Evolutionary conservation across 352 stramenopile genomes (phyloP).

Genomic region (Globisporangium acanthophoron): DNA sequence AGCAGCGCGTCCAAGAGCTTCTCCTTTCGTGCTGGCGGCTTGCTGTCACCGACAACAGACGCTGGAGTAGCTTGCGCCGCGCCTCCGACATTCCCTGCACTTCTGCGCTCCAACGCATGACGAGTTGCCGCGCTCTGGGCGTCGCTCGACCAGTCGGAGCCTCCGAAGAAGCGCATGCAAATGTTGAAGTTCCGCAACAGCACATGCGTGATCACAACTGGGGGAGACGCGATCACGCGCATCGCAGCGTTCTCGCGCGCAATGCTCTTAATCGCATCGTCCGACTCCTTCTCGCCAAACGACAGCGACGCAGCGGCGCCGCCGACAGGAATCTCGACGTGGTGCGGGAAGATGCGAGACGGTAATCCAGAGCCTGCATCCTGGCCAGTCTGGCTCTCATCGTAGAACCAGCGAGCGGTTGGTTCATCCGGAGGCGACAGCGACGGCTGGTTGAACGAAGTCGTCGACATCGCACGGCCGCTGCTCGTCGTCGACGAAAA

Average conservation of each 20-base stretch:
- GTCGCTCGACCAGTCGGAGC: constrained; percentile 73
- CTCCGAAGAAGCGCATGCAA: constrained; percentile 86
- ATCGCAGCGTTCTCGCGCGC: constrained; percentile 48
- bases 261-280: constrained; percentile 70
- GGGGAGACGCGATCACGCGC: constrained; percentile 37
- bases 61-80: background rate
- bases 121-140: constrained; percentile 30
- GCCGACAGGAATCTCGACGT: constrained; percentile 83
- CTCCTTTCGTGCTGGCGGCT: constrained; percentile 36
- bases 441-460: constrained; percentile 35
- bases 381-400: constrained; percentile 35
- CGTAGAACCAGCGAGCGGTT: constrained; percentile 78
- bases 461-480: constrained; percentile 25
- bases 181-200: constrained; percentile 84
- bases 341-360: constrained; percentile 79
- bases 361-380: constrained; percentile 37
- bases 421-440: constrained; percentile 65
- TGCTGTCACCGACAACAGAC: background rate
- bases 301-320: constrained; percentile 77
- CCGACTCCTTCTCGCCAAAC: constrained; percentile 80
- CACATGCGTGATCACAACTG: constrained; percentile 75
- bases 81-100: background rate
- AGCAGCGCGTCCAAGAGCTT: constrained; percentile 75
- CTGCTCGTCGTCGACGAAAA: constrained; percentile 56
- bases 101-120: constrained; percentile 11